Base-by-base conservation (phyloP, 1,139 yeast species). In the Yamadazyma epiphylla region DNA sequence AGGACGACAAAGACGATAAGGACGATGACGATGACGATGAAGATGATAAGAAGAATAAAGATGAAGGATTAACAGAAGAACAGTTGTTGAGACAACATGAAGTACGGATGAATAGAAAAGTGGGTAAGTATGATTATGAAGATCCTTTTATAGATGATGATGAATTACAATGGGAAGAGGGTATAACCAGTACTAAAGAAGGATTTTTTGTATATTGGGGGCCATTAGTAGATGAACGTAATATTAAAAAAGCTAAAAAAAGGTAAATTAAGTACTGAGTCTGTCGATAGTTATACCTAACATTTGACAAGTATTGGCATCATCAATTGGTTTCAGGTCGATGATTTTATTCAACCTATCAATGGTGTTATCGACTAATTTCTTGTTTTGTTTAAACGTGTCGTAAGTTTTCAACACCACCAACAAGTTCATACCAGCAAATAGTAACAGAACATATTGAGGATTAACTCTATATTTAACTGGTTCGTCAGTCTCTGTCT, bases 111-210 rank as follows among this genome's bases (percentile, higher is more conserved):
- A 80, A 79, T 49, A 69, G 88, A 38, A 73, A 77, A 55, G 83
- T 81, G 29, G 96, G 96, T 6, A 88, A 87, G 50, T 94, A 94
- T 55, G 98, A 94, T 52, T 69, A 77, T 32, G 81, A 85, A 39
- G 99, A 94, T 58, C 98, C 98, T 2, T 94, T 94, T 50, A 91
- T 94, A 38, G 99, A 94, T 59, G 98, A 94, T 55, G 76, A 85
- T 16, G 99, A 91, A 57, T 65, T 88, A 47, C 75, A 79, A 39
- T 85, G 94, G 85, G 97, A 91, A 55, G 96, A 89, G 53, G 94
- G 85, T 45, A 80, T 95, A 7, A 91, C 94, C 3, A 78, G 94
- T 1, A 88, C 96, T 0, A 84, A 85, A 43, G 97, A 91, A 49
- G 98, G 98, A 3, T 94, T 91, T 55, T 94, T 91, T 48, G 96